Evolutionary conservation across 108 stramenopile species (phyloP).

Genomic region (Discostella pseudostelligera): DNA sequence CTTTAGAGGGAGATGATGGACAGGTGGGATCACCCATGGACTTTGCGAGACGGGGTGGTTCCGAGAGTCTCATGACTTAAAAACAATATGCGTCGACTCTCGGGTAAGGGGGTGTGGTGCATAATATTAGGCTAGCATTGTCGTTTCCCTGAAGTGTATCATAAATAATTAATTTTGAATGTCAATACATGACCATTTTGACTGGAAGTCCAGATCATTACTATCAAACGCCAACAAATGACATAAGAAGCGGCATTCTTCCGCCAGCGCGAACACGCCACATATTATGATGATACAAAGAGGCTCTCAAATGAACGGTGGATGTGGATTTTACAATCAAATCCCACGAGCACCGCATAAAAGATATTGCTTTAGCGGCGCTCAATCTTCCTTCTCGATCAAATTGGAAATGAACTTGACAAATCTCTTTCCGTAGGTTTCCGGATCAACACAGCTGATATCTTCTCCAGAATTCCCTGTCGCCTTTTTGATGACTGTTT

Average conservation of each 20-base stretch:
- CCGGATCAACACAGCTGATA: conserved; percentile 58
- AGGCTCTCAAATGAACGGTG: too few relatives aligned
- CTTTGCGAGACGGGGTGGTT: conserved; percentile 46
- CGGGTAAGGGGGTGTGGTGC: background rate
- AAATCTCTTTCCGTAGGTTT: conserved; percentile 56
- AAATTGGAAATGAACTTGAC: conserved; percentile 49
- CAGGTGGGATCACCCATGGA: conserved; percentile 48
- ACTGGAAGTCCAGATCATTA: too few relatives aligned
- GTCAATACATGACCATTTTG: background rate
- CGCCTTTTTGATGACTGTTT: conserved; percentile 56
- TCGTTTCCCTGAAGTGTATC: conserved; percentile 1
- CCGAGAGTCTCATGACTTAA: conserved; percentile 39
- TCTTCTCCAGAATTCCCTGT: conserved; percentile 31
- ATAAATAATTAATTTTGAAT: background rate
- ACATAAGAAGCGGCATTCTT: too few relatives aligned
- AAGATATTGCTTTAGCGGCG: too few relatives aligned
- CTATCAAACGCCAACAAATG: too few relatives aligned
- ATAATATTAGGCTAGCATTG: background rate
- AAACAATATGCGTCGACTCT: background rate
- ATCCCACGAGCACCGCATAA: too few relatives aligned
- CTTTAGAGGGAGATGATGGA: conserved; percentile 75
- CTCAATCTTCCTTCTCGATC: conserved; percentile 14
- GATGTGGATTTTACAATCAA: too few relatives aligned
- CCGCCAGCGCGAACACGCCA: too few relatives aligned
- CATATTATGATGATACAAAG: too few relatives aligned